Conservation (phyloP, 2,329 filamentous ascomycete genomes). For the Aspergillus udagawae region DNA sequence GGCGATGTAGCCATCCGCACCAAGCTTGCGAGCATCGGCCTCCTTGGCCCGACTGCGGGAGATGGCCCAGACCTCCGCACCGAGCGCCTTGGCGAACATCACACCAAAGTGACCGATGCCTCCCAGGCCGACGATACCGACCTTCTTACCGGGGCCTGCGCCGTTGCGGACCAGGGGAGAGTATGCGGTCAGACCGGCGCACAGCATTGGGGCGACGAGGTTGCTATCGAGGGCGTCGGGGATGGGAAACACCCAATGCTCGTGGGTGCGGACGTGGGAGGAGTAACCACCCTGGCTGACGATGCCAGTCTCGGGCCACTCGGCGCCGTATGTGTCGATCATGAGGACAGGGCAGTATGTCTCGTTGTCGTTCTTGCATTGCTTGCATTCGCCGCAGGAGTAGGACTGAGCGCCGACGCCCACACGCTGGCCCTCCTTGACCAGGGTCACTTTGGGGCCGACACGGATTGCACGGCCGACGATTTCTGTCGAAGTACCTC, state of each 20-base stretch:
- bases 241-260: constrained; percentile 68
- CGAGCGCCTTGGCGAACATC: constrained; percentile 65
- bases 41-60: constrained; percentile 59
- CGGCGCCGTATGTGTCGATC: constrained; percentile 52
- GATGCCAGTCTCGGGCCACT: constrained; percentile 57
- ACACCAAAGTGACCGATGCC: constrained; percentile 69
- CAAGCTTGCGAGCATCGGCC: constrained; percentile 56
- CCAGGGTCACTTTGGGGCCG: constrained; percentile 59
- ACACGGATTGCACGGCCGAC: constrained; percentile 66
- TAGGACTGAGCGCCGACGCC: constrained; percentile 66
- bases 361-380: constrained; percentile 64
- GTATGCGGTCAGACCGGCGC: constrained; percentile 77
- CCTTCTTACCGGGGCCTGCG: constrained; percentile 59
- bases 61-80: constrained; percentile 59
- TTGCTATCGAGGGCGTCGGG: constrained; percentile 61
- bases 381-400: constrained; percentile 61
- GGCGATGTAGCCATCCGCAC: constrained; percentile 58
- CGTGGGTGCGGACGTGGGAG: constrained; percentile 67
- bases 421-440: constrained; percentile 61
- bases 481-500: constrained; percentile 49
- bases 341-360: constrained; percentile 60
- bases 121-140: constrained; percentile 47
- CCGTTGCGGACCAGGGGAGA: constrained; percentile 73
- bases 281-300: constrained; percentile 64
- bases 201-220: constrained; percentile 74